Evolutionary conservation across 2,329 filamentous ascomycete genomes (phyloP), one percentile per base, ranked within the genome.

Genomic region (Aspergillus caelatus): DNA sequence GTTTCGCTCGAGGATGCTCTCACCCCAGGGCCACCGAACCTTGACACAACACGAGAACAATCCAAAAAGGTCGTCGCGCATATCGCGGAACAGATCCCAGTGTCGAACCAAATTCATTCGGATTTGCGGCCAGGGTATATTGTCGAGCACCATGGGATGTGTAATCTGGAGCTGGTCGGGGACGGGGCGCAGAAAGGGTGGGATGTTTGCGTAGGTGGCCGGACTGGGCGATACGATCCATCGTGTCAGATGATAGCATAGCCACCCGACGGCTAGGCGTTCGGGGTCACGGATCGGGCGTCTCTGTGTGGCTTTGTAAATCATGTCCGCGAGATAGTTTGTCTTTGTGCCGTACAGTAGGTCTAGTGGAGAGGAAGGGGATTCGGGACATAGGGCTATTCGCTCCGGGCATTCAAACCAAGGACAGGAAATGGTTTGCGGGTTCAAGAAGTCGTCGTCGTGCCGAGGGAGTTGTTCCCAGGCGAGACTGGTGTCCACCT

Each of bases 281-380:
- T 74, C 72, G 11, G 70, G 68, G 41, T 71, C 72, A 1, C 72
- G 70, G 9, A 73, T 26, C 6, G 72, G 69, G 2, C 72, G 68
- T 23, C 62, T 54, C 30, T 68, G 66, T 10, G 70, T 50, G 14
- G 54, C 26, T 4, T 23, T 61, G 58, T 72, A 68, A 26, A 74
- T 72, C 55, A 65, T 60, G n/a, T 74, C 59, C 48, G 72, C 72
- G 11, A 74, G 63, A 16, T 56, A 45, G 43, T 74, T 74, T 46
- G 66, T 65, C 21, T 68, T 68, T 26, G 68, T 70, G 19, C 72
- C 72, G 26, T 74, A 72, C 1, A 74, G 55, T 6, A 74, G 55
- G 16, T 74, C 72, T 2, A 74, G 65, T 0, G 72, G 72, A 0
- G 71, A 72, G 30, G 60, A 41, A 2, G 68, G 66, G 11, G 60